Conservation (phyloP, 2,329 filamentous ascomycete species). For the Hymenoscyphus scutula region DNA sequence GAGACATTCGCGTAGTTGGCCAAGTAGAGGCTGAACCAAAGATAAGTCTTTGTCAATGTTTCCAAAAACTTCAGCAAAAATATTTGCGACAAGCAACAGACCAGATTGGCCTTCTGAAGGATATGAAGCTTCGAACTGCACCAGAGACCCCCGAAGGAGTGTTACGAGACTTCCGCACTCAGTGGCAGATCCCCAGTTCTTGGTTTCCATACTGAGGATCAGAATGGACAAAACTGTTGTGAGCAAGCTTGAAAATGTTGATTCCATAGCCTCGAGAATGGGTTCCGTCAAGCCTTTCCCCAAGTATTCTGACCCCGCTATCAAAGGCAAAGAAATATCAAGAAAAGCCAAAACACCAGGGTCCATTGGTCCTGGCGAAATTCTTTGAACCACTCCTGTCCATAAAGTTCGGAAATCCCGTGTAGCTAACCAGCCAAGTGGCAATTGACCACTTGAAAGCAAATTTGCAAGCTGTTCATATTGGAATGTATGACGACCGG, state of each 20-base stretch:
- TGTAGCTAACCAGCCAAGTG: slow-evolving; percentile 46
- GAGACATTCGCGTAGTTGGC: slow-evolving; percentile 13
- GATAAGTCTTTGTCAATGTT: neutral
- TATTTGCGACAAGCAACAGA: slow-evolving; percentile 26
- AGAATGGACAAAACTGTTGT: slow-evolving; percentile 42
- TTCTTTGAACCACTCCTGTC: slow-evolving; percentile 38
- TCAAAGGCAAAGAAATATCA: slow-evolving; percentile 36
- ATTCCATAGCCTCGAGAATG: slow-evolving; percentile 28
- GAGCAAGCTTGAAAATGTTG: slow-evolving; percentile 44
- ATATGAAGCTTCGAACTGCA: slow-evolving; percentile 8
- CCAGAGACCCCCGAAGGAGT: slow-evolving; percentile 23
- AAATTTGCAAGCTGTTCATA: slow-evolving; percentile 41
- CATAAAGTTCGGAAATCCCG: slow-evolving; percentile 43
- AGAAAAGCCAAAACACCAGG: slow-evolving; percentile 41
- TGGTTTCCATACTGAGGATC: slow-evolving; percentile 29
- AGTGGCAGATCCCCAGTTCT: neutral
- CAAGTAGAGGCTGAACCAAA: slow-evolving; percentile 15
- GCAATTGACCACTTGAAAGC: slow-evolving; percentile 39
- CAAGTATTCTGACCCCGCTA: slow-evolving; percentile 15
- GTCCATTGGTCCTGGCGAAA: slow-evolving; percentile 37
- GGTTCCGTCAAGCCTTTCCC: neutral
- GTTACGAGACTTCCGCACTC: slow-evolving; percentile 17
- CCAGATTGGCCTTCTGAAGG: slow-evolving; percentile 8
- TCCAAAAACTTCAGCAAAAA: slow-evolving; percentile 15
- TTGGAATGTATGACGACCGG: slow-evolving; percentile 36